phyloP scores from a whole-genome alignment of 192 early-diverging fungal genomes.

The Piromyces finnis region DNA sequence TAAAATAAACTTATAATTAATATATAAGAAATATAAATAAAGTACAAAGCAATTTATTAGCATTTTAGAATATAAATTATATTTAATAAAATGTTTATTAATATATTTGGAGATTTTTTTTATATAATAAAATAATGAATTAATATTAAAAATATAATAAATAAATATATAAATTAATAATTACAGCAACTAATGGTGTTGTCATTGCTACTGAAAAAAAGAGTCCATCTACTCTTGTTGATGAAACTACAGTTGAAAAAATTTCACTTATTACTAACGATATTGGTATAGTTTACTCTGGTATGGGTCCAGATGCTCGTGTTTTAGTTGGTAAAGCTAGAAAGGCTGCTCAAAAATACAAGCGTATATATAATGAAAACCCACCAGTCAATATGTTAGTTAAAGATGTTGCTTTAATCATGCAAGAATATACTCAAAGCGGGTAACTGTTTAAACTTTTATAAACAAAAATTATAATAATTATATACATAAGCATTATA shows the following conservation, averaged over 20 bases:
- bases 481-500: not conserved
- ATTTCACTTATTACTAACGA: constrained; percentile 74
- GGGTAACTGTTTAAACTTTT: constrained; percentile 32
- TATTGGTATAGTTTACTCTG: constrained; percentile 97
- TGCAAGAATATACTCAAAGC: constrained; percentile 98
- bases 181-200: constrained; percentile 77
- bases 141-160: not conserved
- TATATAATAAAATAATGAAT: no score
- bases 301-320: constrained; percentile 96
- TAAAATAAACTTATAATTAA: no score
- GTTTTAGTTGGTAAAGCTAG: constrained; percentile 87
- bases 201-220: constrained; percentile 99
- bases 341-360: constrained; percentile 92
- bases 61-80: no score
- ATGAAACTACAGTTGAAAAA: constrained; percentile 80
- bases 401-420: constrained; percentile 87
- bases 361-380: constrained; percentile 80
- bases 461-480: not conserved
- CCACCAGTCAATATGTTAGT: constrained; percentile 90
- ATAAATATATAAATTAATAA: not conserved
- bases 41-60: no score
- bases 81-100: no score
- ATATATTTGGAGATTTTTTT: no score
- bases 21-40: no score
- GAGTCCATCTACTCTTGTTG: constrained; percentile 76